Conservation (phyloP, 1,284 basidiomycete genomes). For the Ceratobasidium sp. region DNA sequence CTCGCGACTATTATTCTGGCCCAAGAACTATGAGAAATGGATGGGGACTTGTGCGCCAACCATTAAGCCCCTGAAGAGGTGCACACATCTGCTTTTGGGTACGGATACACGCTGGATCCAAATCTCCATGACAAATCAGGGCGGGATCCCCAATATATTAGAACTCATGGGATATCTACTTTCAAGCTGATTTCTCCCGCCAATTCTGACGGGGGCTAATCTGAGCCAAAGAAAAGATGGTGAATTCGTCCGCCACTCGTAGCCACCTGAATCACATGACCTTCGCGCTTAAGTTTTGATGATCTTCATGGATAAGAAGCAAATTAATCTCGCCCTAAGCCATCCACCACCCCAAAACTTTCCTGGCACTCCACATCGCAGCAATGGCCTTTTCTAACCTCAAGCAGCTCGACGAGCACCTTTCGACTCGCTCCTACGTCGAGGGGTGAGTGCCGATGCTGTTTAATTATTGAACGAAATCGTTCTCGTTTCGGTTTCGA, state of each 20-base stretch:
- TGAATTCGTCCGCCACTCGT: background rate
- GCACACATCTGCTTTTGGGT: too few relatives aligned
- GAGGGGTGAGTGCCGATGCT: conserved; percentile 78
- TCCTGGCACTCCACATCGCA: conserved; percentile 8
- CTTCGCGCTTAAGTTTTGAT: conserved; percentile 41
- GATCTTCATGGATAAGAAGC: conserved; percentile 25
- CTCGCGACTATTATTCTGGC: too few relatives aligned
- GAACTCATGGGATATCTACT: too few relatives aligned
- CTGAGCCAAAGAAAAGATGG: too few relatives aligned
- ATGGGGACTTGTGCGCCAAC: too few relatives aligned
- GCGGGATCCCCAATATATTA: too few relatives aligned
- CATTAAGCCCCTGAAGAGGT: too few relatives aligned
- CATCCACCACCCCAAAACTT: conserved; percentile 30
- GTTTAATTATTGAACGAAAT: conserved; percentile 49
- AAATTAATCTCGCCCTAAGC: conserved; percentile 20
- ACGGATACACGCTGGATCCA: too few relatives aligned
- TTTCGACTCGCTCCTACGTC: conserved; percentile 86
- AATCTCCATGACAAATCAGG: too few relatives aligned
- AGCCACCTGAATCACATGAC: conserved; percentile 21
- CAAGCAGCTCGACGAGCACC: conserved; percentile 83
- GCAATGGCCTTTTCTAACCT: conserved; percentile 62
- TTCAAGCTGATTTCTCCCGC: too few relatives aligned
- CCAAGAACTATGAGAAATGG: too few relatives aligned
- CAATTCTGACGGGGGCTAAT: too few relatives aligned
- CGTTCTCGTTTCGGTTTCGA: conserved; percentile 49